phyloP scores from a whole-genome alignment of 2,329 filamentous ascomycete species.

The Verticillium klebahnii region DNA sequence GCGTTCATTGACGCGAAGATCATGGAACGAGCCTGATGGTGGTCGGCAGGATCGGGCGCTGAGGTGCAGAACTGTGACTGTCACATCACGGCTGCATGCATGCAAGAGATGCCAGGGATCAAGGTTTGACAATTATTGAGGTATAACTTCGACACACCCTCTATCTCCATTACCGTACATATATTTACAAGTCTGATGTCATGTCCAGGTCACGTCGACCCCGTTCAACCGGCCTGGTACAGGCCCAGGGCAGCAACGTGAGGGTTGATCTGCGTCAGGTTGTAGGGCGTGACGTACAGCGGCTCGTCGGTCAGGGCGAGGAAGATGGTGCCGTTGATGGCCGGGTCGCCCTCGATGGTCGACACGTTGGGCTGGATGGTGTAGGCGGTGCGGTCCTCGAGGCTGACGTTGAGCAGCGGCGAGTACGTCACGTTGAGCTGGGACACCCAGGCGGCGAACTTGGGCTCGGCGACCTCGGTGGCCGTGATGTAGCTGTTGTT shows the following conservation, averaged over 20 bases:
- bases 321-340: slow-evolving; percentile 76
- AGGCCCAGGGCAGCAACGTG: slow-evolving; percentile 71
- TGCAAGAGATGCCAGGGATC: not conserved
- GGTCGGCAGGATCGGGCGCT: not conserved
- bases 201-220: not conserved
- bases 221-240: slow-evolving; percentile 63
- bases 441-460: slow-evolving; percentile 70
- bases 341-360: slow-evolving; percentile 63
- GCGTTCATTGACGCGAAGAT: not conserved
- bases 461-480: slow-evolving; percentile 52
- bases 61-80: not conserved
- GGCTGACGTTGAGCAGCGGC: slow-evolving; percentile 47
- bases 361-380: slow-evolving; percentile 69
- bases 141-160: not conserved
- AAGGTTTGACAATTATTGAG: not conserved
- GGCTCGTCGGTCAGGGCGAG: slow-evolving; percentile 69
- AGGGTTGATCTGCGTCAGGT: slow-evolving; percentile 67
- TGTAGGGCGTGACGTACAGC: slow-evolving; percentile 69
- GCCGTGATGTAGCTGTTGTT: slow-evolving; percentile 77
- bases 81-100: not conserved
- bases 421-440: slow-evolving; percentile 75
- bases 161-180: not conserved
- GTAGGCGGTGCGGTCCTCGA: slow-evolving; percentile 47
- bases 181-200: not conserved
- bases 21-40: not conserved